Conservation (phyloP, 2,329 filamentous ascomycete genomes). For the Penicillium rolfsii region DNA sequence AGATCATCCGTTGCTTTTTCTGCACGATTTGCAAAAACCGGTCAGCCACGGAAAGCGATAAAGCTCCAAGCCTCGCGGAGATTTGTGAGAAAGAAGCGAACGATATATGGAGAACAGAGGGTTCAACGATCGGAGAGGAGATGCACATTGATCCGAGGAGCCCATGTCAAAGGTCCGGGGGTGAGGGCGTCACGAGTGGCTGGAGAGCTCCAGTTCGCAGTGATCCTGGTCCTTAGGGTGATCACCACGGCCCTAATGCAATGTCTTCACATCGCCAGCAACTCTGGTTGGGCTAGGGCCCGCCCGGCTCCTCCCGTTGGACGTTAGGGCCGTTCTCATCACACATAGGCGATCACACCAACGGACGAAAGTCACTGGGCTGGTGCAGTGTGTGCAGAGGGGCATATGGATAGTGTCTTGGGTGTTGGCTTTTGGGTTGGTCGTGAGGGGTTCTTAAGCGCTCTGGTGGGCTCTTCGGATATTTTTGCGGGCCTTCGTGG, state of each 20-base stretch:
- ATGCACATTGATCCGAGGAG: constrained; percentile 8
- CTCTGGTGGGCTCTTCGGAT: neutral
- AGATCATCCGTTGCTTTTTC: neutral
- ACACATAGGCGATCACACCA: constrained; percentile 19
- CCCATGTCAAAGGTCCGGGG: constrained; percentile 20
- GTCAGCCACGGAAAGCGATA: constrained; percentile 4
- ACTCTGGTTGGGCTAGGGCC: constrained; percentile 27
- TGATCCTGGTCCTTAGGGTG: constrained; percentile 9
- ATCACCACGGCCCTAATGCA: constrained; percentile 27
- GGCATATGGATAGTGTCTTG: neutral
- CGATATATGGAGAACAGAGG: constrained; percentile 13
- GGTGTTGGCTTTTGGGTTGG: neutral
- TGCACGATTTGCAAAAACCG: constrained; percentile 10
- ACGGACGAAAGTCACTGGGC: neutral
- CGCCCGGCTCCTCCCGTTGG: constrained; percentile 29
- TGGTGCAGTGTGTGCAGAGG: neutral
- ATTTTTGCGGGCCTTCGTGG: neutral
- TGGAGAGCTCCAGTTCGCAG: constrained; percentile 21
- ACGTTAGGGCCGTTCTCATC: constrained; percentile 25
- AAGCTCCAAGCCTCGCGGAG: neutral
- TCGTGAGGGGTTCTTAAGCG: neutral
- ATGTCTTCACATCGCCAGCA: constrained; percentile 25
- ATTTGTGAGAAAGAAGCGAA: constrained; percentile 15
- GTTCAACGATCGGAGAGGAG: constrained; percentile 19
- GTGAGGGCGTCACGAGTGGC: constrained; percentile 20